Evolutionary conservation across 495 filamentous ascomycete genomes (phyloP).

Genomic region (Elaphomyces granulatus): DNA sequence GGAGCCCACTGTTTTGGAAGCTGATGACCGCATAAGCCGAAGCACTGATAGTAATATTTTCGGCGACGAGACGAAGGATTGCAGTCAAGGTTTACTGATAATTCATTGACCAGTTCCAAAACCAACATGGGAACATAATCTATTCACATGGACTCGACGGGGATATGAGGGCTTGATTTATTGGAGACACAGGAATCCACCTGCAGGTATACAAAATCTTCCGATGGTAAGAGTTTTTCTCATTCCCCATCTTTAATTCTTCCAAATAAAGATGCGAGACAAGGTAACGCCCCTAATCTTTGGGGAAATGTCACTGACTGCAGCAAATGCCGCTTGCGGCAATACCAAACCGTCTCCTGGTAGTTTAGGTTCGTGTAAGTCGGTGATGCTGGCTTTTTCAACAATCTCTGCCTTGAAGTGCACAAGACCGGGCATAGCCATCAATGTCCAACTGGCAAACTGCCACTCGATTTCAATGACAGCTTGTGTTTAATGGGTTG

Average conservation of each 20-base stretch:
- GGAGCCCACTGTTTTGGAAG: no score
- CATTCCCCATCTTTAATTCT: conserved; percentile 11
- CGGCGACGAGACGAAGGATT: no score
- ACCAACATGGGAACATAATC: no score
- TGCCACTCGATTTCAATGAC: conserved; percentile 33
- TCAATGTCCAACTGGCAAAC: conserved; percentile 30
- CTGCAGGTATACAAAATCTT: no score
- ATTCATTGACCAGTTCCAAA: no score
- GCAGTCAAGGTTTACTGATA: no score
- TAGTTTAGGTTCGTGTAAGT: conserved; percentile 20
- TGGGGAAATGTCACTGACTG: conserved; percentile 16
- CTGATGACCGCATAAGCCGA: no score
- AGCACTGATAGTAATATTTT: no score
- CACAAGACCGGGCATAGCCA: conserved; percentile 16
- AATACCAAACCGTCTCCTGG: conserved; percentile 28
- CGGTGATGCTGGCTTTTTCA: conserved; percentile 14
- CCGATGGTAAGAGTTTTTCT: no score
- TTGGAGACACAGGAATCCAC: no score
- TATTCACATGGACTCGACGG: no score
- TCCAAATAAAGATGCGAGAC: conserved; percentile 24
- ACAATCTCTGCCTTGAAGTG: conserved; percentile 23
- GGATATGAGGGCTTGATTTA: no score
- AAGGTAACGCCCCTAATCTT: conserved; percentile 16
- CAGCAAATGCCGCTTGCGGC: conserved; percentile 28
- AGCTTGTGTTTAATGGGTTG: conserved; percentile 21